Conservation (phyloP, 75 land plant genomes). For the Cupressus sempervirens region DNA sequence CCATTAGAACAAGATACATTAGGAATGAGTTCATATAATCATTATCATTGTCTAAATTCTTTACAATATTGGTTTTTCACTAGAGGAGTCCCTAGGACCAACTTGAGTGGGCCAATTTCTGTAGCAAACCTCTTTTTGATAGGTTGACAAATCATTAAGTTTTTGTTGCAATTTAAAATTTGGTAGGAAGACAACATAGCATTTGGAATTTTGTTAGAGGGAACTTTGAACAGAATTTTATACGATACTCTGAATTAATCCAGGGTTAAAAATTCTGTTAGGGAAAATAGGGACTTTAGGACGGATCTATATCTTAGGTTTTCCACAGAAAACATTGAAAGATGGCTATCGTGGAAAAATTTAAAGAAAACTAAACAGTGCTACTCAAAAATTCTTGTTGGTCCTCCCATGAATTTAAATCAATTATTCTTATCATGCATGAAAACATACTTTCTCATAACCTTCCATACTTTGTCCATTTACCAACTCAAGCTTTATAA, state of each 20-base stretch:
- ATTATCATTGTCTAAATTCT: background rate
- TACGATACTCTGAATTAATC: background rate
- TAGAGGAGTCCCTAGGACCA: background rate
- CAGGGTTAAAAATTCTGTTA: background rate
- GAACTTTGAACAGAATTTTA: background rate
- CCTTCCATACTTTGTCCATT: background rate
- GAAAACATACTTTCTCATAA: background rate
- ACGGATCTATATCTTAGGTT: background rate
- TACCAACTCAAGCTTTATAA: background rate
- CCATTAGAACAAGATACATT: background rate
- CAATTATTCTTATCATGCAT: background rate
- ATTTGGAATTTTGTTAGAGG: background rate
- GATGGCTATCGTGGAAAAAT: background rate
- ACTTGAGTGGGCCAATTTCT: background rate
- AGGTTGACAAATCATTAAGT: background rate
- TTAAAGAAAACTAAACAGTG: background rate
- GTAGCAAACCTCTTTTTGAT: background rate
- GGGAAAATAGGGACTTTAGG: background rate
- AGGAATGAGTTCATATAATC: background rate
- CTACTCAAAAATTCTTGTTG: background rate
- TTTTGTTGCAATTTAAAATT: background rate
- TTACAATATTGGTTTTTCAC: background rate
- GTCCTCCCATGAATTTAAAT: background rate
- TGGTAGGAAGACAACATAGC: background rate
- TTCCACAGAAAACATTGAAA: background rate